phyloP scores from a whole-genome alignment of 2,329 filamentous ascomycete species.

The Colletotrichum gigasporum region DNA sequence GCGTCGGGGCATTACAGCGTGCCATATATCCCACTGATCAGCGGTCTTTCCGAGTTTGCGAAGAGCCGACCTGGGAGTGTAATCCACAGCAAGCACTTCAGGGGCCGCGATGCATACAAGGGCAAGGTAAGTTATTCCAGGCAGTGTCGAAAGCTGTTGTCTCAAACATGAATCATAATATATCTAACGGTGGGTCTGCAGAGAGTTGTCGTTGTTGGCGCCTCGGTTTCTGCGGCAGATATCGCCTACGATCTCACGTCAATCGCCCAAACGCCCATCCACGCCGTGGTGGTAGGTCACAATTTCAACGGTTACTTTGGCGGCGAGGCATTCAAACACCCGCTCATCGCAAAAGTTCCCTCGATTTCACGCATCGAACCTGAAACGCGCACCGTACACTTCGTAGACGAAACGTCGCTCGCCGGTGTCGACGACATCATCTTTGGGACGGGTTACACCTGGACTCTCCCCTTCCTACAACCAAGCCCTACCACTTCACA shows the following conservation, averaged over 20 bases:
- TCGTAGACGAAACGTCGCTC: conserved; percentile 63
- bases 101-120: conserved; percentile 53
- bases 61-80: conserved; percentile 56
- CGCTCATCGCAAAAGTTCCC: conserved; percentile 54
- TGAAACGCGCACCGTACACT: conserved; percentile 58
- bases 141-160: too few species aligned
- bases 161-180: too few species aligned
- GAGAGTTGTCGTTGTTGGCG: conserved; percentile 70
- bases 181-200: too few species aligned
- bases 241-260: conserved; percentile 63
- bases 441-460: conserved; percentile 74
- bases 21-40: conserved; percentile 61
- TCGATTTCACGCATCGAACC: conserved; percentile 55
- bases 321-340: conserved; percentile 67
- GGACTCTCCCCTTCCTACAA: conserved; percentile 69
- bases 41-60: conserved; percentile 58
- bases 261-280: conserved; percentile 55
- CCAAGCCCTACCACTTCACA: conserved; percentile 42
- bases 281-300: conserved; percentile 62
- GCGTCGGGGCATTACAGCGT: conserved; percentile 69
- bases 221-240: conserved; percentile 71
- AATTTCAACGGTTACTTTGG: conserved; percentile 64
- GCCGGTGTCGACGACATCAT: conserved; percentile 68
- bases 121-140: conserved; percentile 49
- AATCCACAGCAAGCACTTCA: conserved; percentile 64